Percentiles rank a stretch among this genome's conserved stretches.
phyloP scores from a whole-genome alignment of 2,329 filamentous ascomycete species.

The Orbilia brochopaga region DNA sequence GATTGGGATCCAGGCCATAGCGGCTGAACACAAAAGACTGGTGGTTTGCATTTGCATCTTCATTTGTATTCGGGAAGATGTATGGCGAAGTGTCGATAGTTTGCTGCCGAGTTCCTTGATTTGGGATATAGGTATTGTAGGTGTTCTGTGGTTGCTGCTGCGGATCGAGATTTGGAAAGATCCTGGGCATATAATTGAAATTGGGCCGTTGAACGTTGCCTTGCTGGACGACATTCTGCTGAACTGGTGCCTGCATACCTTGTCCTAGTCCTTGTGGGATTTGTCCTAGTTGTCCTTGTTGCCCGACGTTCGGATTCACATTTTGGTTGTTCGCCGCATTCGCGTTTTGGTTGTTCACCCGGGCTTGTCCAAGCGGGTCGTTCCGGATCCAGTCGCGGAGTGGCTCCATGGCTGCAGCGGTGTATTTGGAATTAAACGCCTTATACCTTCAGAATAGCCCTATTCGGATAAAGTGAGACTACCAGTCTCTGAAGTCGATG shows the following conservation, averaged over 20 bases:
- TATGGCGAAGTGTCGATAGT: too few species aligned
- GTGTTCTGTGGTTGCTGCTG: too few species aligned
- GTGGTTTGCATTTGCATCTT: too few species aligned
- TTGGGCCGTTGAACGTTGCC: neutral
- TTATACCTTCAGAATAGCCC: neutral
- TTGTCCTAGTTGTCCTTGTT: neutral
- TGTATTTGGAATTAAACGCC: neutral
- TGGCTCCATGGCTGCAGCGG: neutral
- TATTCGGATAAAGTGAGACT: neutral
- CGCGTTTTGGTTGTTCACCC: neutral
- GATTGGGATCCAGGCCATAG: neutral
- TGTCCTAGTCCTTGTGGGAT: too few species aligned
- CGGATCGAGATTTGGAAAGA: too few species aligned
- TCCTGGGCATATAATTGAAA: neutral
- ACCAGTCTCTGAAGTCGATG: neutral
- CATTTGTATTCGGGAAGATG: neutral
- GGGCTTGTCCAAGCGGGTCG: neutral
- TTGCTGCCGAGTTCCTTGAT: too few species aligned
- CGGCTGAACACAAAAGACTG: too few species aligned
- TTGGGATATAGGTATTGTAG: too few species aligned
- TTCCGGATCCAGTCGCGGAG: neutral
- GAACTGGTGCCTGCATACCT: too few species aligned
- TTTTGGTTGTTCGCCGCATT: neutral
- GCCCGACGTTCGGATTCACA: neutral
- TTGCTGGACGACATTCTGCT: neutral